phyloP scores from a whole-genome alignment of 805 yeast genomes.

The Candida rishiriensis region DNA sequence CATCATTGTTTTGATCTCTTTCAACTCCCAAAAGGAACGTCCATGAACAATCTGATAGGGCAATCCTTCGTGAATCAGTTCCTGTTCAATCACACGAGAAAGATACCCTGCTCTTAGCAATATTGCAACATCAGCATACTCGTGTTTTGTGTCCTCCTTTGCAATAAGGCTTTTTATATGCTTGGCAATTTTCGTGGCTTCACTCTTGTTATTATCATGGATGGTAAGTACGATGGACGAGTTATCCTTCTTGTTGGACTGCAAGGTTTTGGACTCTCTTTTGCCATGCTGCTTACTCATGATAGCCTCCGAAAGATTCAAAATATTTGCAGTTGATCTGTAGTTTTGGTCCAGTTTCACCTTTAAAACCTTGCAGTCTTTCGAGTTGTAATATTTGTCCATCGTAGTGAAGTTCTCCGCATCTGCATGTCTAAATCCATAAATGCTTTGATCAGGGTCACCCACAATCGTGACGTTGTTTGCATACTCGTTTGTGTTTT shows the following conservation, averaged over 20 bases:
- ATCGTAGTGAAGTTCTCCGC: constrained; percentile 59
- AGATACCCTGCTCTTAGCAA: constrained; percentile 62
- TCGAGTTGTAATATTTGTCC: constrained; percentile 32
- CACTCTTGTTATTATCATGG: constrained; percentile 41
- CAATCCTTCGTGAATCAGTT: constrained; percentile 47
- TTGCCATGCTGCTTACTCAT: constrained; percentile 54
- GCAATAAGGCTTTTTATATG: constrained; percentile 48
- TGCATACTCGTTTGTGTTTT: constrained; percentile 33
- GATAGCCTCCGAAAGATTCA: constrained; percentile 57
- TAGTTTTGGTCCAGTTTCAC: constrained; percentile 65
- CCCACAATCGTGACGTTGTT: constrained; percentile 84
- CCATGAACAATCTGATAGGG: constrained; percentile 74
- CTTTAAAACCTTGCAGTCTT: constrained; percentile 14
- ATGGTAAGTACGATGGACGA: constrained; percentile 44
- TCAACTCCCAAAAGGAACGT: constrained; percentile 71
- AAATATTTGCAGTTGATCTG: constrained; percentile 68
- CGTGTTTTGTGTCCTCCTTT: constrained; percentile 39
- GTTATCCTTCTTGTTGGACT: constrained; percentile 40
- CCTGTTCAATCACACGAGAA: constrained; percentile 61
- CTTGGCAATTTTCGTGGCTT: constrained; percentile 54
- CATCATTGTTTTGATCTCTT: constrained; percentile 58
- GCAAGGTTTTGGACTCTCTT: constrained; percentile 39
- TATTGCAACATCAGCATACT: constrained; percentile 63
- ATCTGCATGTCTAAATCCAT: constrained; percentile 81
- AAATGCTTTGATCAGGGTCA: constrained; percentile 94